These are phyloP conservation scores for Aspergillus indologenus DNA, from an alignment of 495 filamentous ascomycete species.

Conservation along the genomic window DNA sequence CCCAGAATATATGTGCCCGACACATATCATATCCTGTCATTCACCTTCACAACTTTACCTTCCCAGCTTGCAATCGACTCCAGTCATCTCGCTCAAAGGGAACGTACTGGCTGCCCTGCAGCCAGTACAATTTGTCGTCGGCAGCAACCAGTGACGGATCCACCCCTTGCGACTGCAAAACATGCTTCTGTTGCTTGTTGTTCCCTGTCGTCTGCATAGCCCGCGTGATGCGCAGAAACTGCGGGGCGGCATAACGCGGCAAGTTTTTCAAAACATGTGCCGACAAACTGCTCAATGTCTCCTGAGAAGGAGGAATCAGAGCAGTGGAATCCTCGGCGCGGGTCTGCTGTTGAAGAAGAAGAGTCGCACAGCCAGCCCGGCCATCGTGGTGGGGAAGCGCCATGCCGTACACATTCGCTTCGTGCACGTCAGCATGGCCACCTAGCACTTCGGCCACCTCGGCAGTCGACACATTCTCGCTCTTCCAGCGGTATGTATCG, in stretches of 20 bases:
- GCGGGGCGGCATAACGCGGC: slow-evolving; percentile 71
- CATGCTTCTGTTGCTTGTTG: slow-evolving; percentile 80
- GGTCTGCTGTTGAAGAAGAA: slow-evolving; percentile 52
- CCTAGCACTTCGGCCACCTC: slow-evolving; percentile 70
- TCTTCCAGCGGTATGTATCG: slow-evolving; percentile 95
- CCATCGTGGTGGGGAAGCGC: slow-evolving; percentile 80
- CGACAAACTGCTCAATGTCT: slow-evolving; percentile 56
- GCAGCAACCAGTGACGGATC: slow-evolving; percentile 55
- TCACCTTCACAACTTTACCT: slow-evolving; percentile 39
- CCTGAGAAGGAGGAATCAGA: slow-evolving; percentile 32
- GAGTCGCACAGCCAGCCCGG: slow-evolving; percentile 76
- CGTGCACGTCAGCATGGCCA: slow-evolving; percentile 60
- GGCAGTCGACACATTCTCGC: slow-evolving; percentile 87
- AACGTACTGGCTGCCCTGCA: slow-evolving; percentile 61
- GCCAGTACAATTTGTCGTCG: slow-evolving; percentile 67
- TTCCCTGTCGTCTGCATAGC: slow-evolving; percentile 71
- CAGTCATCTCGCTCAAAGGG: slow-evolving; percentile 65
- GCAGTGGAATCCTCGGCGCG: slow-evolving; percentile 26
- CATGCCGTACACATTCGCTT: slow-evolving; percentile 90
- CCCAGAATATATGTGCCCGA: not conserved
- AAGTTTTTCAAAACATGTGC: slow-evolving; percentile 55
- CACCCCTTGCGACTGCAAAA: slow-evolving; percentile 69
- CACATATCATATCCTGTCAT: no score
- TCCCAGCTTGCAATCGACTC: slow-evolving; percentile 61
- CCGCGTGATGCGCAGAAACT: slow-evolving; percentile 69